Percentiles rank a stretch among this genome's conserved stretches.
Conservation (phyloP, 1,284 basidiomycete genomes). For the Puccinia triticina region DNA sequence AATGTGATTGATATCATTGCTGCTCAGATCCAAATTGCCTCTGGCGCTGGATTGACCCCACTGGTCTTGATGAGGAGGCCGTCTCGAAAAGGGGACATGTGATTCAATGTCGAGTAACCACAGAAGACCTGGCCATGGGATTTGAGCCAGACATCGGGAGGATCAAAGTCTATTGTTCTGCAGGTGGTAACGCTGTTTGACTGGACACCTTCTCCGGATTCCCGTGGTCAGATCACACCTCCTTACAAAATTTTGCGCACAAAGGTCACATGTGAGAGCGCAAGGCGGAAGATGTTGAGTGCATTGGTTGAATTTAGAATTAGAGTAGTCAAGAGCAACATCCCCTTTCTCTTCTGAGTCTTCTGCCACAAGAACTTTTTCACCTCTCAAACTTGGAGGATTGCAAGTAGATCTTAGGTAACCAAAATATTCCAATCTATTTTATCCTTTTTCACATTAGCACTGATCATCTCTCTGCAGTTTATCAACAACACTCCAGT, state of each 20-base stretch:
- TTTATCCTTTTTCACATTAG: neutral
- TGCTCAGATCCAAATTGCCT: conserved; percentile 97
- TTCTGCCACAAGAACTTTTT: conserved; percentile 96
- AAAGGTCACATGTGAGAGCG: conserved; percentile 98
- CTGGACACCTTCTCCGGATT: conserved; percentile 97
- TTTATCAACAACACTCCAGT: conserved; percentile 99
- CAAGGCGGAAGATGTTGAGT: conserved; percentile 97
- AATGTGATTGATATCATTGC: conserved; percentile 98
- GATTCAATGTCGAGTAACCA: conserved; percentile 98
- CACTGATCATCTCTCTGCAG: conserved; percentile 61
- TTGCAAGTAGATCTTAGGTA: too few species aligned
- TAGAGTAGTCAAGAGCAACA: conserved; percentile 85
- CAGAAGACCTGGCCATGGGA: conserved; percentile 85
- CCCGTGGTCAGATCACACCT: conserved; percentile 99
- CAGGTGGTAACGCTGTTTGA: conserved; percentile 97
- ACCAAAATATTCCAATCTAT: neutral
- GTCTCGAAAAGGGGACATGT: conserved; percentile 96
- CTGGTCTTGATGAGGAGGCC: conserved; percentile 92
- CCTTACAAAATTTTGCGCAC: conserved; percentile 98
- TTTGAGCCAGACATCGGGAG: conserved; percentile 99
- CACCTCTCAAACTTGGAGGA: conserved; percentile 96
- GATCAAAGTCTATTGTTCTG: conserved; percentile 98
- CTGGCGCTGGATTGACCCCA: conserved; percentile 90
- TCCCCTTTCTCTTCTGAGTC: conserved; percentile 97
- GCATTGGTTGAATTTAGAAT: conserved; percentile 99